phyloP scores from a whole-genome alignment of 495 filamentous ascomycete species.

The Pyronema domesticum region DNA sequence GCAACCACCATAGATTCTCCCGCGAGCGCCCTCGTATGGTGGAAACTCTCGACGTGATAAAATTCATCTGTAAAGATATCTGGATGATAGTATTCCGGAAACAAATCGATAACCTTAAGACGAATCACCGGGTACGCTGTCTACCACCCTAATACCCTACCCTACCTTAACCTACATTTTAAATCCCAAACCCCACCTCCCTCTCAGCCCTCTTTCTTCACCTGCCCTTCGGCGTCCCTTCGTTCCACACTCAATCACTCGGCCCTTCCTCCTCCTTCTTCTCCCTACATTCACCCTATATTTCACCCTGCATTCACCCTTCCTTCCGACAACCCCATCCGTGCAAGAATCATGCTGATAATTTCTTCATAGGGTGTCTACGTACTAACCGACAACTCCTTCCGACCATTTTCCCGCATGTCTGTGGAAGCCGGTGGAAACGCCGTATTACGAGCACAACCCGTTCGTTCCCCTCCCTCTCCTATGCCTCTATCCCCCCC shows the following conservation, averaged over 20 bases:
- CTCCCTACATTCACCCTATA: no score
- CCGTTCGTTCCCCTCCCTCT: slow-evolving; percentile 37
- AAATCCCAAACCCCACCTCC: no score
- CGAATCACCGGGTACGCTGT: slow-evolving; percentile 62
- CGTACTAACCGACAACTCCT: slow-evolving; percentile 84
- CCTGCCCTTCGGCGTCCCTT: no score
- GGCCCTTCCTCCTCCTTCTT: no score
- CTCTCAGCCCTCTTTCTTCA: no score
- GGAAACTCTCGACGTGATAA: slow-evolving; percentile 80
- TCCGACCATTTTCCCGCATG: slow-evolving; percentile 78
- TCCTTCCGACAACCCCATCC: no score
- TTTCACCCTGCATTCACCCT: no score
- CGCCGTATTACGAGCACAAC: slow-evolving; percentile 55
- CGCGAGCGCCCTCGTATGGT: slow-evolving; percentile 70
- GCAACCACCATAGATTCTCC: slow-evolving; percentile 46
- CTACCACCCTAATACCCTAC: not conserved
- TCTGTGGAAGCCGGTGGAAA: slow-evolving; percentile 54
- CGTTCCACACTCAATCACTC: no score
- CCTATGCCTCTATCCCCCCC: no score
- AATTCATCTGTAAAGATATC: slow-evolving; percentile 94
- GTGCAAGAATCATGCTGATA: not conserved
- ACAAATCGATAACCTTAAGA: slow-evolving; percentile 96
- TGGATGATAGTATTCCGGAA: slow-evolving; percentile 91
- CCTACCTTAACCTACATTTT: not conserved
- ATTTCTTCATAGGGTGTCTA: slow-evolving; percentile 55